Percentiles rank a stretch among this genome's conserved stretches.
Evolutionary conservation across 352 stramenopile species (phyloP).

Genomic region (Elongisporangium undulatum): DNA sequence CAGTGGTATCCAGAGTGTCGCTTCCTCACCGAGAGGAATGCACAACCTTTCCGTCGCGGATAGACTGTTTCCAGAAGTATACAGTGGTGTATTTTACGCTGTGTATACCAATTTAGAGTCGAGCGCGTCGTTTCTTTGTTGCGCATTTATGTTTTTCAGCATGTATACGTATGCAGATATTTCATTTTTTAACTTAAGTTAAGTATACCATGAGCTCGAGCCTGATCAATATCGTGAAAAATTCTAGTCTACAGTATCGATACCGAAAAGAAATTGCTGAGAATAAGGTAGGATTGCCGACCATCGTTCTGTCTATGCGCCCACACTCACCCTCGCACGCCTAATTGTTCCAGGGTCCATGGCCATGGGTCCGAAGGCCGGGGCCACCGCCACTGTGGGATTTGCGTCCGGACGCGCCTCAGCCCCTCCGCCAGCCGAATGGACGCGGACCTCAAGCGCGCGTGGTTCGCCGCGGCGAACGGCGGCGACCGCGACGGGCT

Average conservation of each 20-base stretch:
- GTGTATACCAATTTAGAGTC: too few species aligned
- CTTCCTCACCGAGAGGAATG: too few species aligned
- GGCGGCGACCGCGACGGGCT: slow-evolving; percentile 11
- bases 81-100: too few species aligned
- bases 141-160: too few species aligned
- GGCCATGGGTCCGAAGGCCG: background rate
- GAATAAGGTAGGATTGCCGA: background rate
- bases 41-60: too few species aligned
- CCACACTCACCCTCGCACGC: background rate
- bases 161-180: too few species aligned
- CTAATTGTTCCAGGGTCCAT: background rate
- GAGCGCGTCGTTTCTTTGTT: too few species aligned
- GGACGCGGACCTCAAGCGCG: slow-evolving; percentile 2
- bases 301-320: background rate
- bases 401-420: background rate
- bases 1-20: too few species aligned
- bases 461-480: slow-evolving; percentile 19
- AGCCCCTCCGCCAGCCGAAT: background rate
- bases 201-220: too few species aligned
- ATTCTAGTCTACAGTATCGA: background rate
- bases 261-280: background rate
- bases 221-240: too few species aligned
- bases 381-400: background rate
- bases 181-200: too few species aligned
- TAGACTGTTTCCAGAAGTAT: too few species aligned